phyloP scores from a whole-genome alignment of 495 filamentous ascomycete species.

The Chaetomium cochliodes region DNA sequence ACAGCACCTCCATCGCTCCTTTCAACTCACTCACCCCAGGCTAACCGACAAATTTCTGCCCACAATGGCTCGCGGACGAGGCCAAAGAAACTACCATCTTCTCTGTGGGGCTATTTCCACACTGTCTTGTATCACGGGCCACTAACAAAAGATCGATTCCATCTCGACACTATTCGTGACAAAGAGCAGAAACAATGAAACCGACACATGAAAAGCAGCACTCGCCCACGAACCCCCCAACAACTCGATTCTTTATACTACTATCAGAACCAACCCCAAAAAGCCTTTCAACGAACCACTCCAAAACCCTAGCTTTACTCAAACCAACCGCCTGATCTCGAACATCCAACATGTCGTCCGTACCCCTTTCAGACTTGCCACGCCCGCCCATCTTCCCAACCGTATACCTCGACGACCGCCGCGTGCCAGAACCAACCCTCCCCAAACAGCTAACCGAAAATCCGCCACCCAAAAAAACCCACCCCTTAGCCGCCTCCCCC shows the following conservation, averaged over 20 bases:
- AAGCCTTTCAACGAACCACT: background rate
- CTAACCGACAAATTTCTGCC: no score
- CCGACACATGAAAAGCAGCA: background rate
- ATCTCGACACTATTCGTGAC: background rate
- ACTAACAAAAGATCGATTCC: background rate
- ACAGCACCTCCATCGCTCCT: background rate
- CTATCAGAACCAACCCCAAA: background rate
- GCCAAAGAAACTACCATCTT: no score
- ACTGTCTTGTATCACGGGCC: no score
- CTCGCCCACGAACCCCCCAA: background rate
- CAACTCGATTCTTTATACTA: background rate
- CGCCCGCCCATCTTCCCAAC: background rate
- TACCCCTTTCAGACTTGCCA: background rate
- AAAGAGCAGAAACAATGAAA: slow-evolving; percentile 3
- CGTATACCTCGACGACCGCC: background rate
- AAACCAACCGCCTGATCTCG: background rate
- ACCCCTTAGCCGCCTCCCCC: background rate
- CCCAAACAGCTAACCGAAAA: background rate
- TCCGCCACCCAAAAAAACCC: background rate
- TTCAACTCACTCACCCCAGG: background rate
- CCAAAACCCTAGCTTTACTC: background rate
- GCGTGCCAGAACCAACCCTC: background rate
- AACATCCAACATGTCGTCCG: background rate
- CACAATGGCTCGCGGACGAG: no score
- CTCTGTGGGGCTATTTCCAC: background rate